A percentile compares a stretch with the other conserved stretches of the same genome.
Evolutionary conservation across 306 rosid species (phyloP).

Genomic region (Myrica gale): DNA sequence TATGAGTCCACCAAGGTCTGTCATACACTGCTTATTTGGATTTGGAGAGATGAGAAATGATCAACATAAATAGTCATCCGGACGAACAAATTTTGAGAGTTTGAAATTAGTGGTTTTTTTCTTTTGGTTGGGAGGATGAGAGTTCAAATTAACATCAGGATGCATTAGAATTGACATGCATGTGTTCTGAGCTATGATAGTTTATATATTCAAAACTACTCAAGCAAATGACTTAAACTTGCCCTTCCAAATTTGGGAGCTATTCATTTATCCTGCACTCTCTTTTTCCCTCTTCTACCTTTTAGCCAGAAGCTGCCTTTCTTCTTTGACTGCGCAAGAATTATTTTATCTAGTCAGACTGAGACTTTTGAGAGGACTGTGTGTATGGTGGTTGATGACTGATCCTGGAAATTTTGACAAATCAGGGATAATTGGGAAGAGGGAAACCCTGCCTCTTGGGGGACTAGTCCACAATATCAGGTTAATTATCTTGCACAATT

Average conservation of each 20-base stretch:
- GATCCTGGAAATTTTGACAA: constrained; percentile 28
- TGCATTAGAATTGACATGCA: neutral
- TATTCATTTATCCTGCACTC: neutral
- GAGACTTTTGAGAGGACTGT: neutral
- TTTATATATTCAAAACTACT: neutral
- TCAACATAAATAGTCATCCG: neutral
- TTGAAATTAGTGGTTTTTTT: neutral
- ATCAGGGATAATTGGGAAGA: constrained; percentile 97
- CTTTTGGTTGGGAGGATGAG: neutral
- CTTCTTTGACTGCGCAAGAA: neutral
- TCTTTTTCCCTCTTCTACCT: neutral
- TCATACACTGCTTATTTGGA: constrained; percentile 2
- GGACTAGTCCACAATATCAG: constrained; percentile 93
- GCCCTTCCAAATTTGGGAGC: neutral
- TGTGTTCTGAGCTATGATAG: neutral
- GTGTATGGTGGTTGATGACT: constrained; percentile 25
- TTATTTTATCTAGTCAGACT: neutral
- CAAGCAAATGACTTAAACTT: too few species aligned
- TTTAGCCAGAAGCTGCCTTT: neutral
- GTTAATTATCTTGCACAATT: constrained; percentile 38
- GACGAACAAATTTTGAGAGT: neutral
- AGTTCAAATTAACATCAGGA: neutral
- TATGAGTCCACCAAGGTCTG: constrained; percentile 94
- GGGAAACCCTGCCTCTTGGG: constrained; percentile 98
- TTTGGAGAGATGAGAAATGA: neutral